Conservation (phyloP, 2,329 filamentous ascomycete genomes). For the Chaetomiaceae sp. region DNA sequence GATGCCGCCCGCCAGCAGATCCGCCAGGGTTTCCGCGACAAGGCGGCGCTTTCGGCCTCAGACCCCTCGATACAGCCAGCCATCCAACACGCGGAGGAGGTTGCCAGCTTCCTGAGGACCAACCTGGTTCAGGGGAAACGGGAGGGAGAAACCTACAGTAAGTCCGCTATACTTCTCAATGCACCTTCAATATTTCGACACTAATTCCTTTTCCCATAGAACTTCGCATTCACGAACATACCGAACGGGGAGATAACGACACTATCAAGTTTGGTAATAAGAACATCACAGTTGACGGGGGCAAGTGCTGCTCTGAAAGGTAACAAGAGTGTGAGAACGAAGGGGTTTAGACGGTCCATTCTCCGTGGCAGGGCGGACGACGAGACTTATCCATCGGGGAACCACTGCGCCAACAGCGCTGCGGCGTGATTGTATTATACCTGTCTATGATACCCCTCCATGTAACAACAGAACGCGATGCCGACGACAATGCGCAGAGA, state of each 20-base stretch:
- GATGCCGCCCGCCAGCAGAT: constrained; percentile 66
- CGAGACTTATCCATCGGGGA: neutral
- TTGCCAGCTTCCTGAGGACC: constrained; percentile 69
- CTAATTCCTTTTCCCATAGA: constrained; percentile 43
- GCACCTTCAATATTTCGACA: no score
- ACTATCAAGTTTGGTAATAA: constrained; percentile 63
- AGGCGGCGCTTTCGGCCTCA: constrained; percentile 51
- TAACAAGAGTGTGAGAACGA: constrained; percentile 9
- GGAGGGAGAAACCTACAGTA: constrained; percentile 24
- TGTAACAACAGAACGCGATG: constrained; percentile 24
- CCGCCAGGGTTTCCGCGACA: constrained; percentile 65
- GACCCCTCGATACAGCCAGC: constrained; percentile 56
- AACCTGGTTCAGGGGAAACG: constrained; percentile 81
- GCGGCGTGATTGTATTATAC: constrained; percentile 19
- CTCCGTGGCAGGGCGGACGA: constrained; percentile 2
- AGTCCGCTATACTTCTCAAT: no score
- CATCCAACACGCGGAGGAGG: constrained; percentile 73
- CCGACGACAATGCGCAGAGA: constrained; percentile 13
- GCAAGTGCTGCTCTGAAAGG: constrained; percentile 28
- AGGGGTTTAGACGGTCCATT: neutral
- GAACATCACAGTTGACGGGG: constrained; percentile 27
- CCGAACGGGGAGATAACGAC: constrained; percentile 89
- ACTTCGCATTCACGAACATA: constrained; percentile 83
- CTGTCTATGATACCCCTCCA: constrained; percentile 26
- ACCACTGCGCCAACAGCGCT: constrained; percentile 15